These are phyloP conservation scores for Trametes sp. DNA, from an alignment of 1,284 basidiomycete genomes.

Conservation along the genomic window DNA sequence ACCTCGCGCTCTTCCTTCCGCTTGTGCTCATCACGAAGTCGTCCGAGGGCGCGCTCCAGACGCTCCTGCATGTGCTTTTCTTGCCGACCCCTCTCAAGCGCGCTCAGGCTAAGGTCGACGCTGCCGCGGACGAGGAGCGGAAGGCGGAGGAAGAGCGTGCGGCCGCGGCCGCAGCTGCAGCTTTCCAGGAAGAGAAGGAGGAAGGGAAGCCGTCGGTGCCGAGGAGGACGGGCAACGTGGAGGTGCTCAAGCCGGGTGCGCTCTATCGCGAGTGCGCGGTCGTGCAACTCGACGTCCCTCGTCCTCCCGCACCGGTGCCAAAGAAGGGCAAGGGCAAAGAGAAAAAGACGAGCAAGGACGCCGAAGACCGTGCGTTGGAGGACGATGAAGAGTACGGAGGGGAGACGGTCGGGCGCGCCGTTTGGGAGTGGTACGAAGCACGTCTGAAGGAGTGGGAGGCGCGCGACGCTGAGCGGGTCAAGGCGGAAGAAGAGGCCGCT, in stretches of 20 bases:
- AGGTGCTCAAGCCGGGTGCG: slow-evolving; percentile 77
- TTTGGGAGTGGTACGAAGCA: slow-evolving; percentile 78
- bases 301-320: slow-evolving; percentile 17
- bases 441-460: slow-evolving; percentile 69
- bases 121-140: slow-evolving; percentile 34
- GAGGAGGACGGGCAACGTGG: slow-evolving; percentile 42
- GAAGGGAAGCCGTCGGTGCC: slow-evolving; percentile 27
- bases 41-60: slow-evolving; percentile 62
- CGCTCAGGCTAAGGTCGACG: slow-evolving; percentile 43
- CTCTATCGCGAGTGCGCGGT: slow-evolving; percentile 77
- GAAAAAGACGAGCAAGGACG: slow-evolving; percentile 40
- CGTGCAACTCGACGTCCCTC: slow-evolving; percentile 54
- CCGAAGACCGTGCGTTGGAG: slow-evolving; percentile 40
- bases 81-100: slow-evolving; percentile 77
- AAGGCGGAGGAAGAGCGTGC: slow-evolving; percentile 24
- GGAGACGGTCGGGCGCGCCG: slow-evolving; percentile 65
- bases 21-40: slow-evolving; percentile 70
- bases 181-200: slow-evolving; percentile 2
- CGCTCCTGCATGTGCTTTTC: slow-evolving; percentile 74
- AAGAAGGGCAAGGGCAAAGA: slow-evolving; percentile 25
- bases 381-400: slow-evolving; percentile 76
- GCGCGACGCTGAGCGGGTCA: slow-evolving; percentile 26
- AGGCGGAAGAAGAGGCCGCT: slow-evolving; percentile 26
- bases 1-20: slow-evolving; percentile 65
- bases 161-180: slow-evolving; percentile 7